Evolutionary conservation across 768 basidiomycete species (phyloP).

Genomic region (Russula vinacea): DNA sequence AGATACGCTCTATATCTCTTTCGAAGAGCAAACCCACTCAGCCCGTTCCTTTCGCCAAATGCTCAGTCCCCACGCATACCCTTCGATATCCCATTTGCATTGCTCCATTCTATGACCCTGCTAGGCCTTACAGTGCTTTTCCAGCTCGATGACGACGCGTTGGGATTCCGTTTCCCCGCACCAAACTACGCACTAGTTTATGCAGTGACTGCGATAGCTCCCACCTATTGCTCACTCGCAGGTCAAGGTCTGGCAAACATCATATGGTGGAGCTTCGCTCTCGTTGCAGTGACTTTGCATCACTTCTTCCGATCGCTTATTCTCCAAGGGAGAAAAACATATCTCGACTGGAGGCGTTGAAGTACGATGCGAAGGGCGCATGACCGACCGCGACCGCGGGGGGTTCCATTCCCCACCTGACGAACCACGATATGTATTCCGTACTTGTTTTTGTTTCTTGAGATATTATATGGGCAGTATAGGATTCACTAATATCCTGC

Average conservation of each 20-base stretch:
- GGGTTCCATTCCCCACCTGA: not conserved
- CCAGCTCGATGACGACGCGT: not conserved
- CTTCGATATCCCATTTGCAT: constrained; percentile 29
- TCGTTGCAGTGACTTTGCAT: constrained; percentile 13
- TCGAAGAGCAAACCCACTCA: constrained; percentile 47
- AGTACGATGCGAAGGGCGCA: constrained; percentile 55
- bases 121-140: constrained; percentile 12
- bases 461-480: not conserved
- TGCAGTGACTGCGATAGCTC: constrained; percentile 47
- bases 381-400: constrained; percentile 34
- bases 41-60: constrained; percentile 41
- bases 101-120: constrained; percentile 25
- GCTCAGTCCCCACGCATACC: constrained; percentile 19
- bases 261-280: constrained; percentile 26
- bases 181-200: constrained; percentile 20
- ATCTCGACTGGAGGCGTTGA: constrained; percentile 49
- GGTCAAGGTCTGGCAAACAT: constrained; percentile 20
- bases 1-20: constrained; percentile 40
- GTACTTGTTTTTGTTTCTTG: not conserved
- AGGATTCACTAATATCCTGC: too few species aligned
- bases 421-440: not conserved
- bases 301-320: constrained; percentile 40
- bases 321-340: constrained; percentile 45
- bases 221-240: constrained; percentile 38
- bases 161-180: not conserved